These are phyloP conservation scores for Kandelia obovata DNA, from an alignment of 345 rosid genomes.

Conservation along the genomic window DNA sequence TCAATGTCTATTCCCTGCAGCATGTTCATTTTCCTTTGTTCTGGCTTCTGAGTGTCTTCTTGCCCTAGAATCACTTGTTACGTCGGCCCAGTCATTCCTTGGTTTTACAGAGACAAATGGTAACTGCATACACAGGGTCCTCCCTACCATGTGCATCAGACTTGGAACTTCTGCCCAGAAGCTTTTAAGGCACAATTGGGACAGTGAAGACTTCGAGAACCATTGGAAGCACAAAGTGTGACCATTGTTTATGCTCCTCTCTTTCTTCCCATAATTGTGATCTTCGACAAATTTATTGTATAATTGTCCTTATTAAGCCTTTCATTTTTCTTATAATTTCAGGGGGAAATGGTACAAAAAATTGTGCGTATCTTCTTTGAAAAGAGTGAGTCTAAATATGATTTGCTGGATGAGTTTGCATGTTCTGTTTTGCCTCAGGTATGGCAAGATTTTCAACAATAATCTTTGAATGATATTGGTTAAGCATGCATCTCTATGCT, in stretches of 20 bases:
- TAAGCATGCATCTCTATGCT: background rate
- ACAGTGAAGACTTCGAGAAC: slow-evolving; percentile 46
- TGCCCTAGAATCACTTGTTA: slow-evolving; percentile 51
- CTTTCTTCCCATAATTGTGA: slow-evolving; percentile 8
- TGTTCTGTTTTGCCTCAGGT: slow-evolving; percentile 73
- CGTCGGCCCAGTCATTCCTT: slow-evolving; percentile 39
- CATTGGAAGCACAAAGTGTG: slow-evolving; percentile 77
- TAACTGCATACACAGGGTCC: slow-evolving; percentile 29
- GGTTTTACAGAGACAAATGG: slow-evolving; percentile 39
- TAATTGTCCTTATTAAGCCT: slow-evolving; percentile 7
- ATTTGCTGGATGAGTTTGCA: slow-evolving; percentile 66
- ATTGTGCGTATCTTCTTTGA: slow-evolving; percentile 64
- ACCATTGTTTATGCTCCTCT: slow-evolving; percentile 13
- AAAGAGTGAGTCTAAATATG: slow-evolving; percentile 51
- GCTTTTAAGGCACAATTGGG: slow-evolving; percentile 58
- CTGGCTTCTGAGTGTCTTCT: slow-evolving; percentile 65
- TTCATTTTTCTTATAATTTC: slow-evolving; percentile 21
- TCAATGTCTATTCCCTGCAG: slow-evolving; percentile 43
- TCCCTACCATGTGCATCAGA: slow-evolving; percentile 38
- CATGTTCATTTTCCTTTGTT: slow-evolving; percentile 66
- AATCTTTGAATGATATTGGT: background rate
- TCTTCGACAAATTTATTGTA: slow-evolving; percentile 6
- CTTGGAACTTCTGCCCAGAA: slow-evolving; percentile 66
- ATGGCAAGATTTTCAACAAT: slow-evolving; percentile 7
- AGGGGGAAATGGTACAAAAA: slow-evolving; percentile 73